These are phyloP conservation scores for Huntiella savannae DNA, from an alignment of 2,329 filamentous ascomycete species.

Conservation along the genomic window DNA sequence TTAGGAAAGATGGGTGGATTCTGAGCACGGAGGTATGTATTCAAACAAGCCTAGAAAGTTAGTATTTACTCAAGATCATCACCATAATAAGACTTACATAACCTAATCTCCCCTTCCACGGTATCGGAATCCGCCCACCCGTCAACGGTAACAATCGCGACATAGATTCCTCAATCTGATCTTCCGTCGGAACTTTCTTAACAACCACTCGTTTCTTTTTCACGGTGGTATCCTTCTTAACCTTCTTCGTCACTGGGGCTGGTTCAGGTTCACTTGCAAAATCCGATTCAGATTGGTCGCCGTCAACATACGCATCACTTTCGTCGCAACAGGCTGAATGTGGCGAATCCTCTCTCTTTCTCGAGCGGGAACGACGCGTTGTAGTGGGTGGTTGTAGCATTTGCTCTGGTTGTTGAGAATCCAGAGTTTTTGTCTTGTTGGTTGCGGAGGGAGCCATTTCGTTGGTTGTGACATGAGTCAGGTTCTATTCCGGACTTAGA, in stretches of 20 bases:
- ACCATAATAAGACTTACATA: slow-evolving; percentile 5
- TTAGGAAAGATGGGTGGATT: slow-evolving; percentile 80
- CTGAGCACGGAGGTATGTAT: slow-evolving; percentile 70
- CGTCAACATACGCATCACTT: slow-evolving; percentile 5
- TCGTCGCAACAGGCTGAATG: background rate
- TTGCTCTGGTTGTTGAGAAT: no score
- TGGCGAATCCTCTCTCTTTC: no score
- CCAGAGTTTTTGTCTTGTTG: no score
- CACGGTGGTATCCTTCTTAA: background rate
- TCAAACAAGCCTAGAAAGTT: slow-evolving; percentile 52
- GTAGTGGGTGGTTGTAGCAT: no score
- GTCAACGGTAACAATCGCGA: slow-evolving; percentile 6
- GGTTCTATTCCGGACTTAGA: no score
- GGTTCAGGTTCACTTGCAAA: background rate
- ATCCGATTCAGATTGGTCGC: background rate
- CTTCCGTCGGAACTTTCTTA: background rate
- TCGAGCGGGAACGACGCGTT: no score
- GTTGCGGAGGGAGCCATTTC: no score
- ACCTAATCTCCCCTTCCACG: slow-evolving; percentile 11
- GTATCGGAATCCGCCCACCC: slow-evolving; percentile 7
- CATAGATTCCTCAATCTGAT: slow-evolving; percentile 4
- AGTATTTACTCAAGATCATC: background rate
- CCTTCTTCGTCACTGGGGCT: background rate
- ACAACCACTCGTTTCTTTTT: slow-evolving; percentile 2
- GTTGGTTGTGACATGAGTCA: no score